Evolutionary conservation across 1,284 basidiomycete species (phyloP).

Genomic region (Ustilago hordei): DNA sequence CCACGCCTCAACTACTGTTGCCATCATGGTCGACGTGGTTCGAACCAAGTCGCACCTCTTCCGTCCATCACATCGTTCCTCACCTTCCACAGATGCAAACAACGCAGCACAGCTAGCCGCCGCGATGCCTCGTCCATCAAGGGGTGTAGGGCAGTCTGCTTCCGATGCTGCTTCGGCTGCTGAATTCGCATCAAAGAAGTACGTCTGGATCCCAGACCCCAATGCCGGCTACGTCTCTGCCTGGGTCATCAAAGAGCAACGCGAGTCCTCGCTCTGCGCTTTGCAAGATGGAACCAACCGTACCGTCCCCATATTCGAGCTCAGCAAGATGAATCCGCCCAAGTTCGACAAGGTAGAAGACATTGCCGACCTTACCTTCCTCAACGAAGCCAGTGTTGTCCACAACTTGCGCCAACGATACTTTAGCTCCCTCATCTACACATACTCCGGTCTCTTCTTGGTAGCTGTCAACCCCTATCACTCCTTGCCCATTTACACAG

Average conservation of each 20-base stretch:
- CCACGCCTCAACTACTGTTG: not conserved
- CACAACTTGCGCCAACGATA: slow-evolving; percentile 94
- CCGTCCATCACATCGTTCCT: slow-evolving; percentile 44
- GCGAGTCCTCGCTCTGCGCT: slow-evolving; percentile 75
- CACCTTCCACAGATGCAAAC: slow-evolving; percentile 38
- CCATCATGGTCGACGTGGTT: slow-evolving; percentile 51
- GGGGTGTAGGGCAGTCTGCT: slow-evolving; percentile 59
- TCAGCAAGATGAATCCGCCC: slow-evolving; percentile 80
- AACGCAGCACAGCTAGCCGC: slow-evolving; percentile 51
- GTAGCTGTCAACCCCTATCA: slow-evolving; percentile 99
- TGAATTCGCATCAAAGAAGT: slow-evolving; percentile 96
- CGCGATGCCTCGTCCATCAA: slow-evolving; percentile 47
- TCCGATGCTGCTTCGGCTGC: slow-evolving; percentile 74
- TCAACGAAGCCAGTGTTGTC: slow-evolving; percentile 98
- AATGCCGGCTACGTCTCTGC: slow-evolving; percentile 89
- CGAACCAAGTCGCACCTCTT: slow-evolving; percentile 55
- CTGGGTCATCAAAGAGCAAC: slow-evolving; percentile 87
- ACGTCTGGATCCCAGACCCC: slow-evolving; percentile 94
- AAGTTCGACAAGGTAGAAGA: slow-evolving; percentile 98
- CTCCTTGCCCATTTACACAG: slow-evolving; percentile 89
- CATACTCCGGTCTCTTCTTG: slow-evolving; percentile 94
- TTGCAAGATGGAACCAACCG: slow-evolving; percentile 74
- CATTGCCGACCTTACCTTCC: slow-evolving; percentile 96
- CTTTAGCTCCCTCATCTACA: slow-evolving; percentile 82
- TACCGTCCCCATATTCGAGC: slow-evolving; percentile 59